Evolutionary conservation across 2,329 filamentous ascomycete species (phyloP), one percentile per base, ranked within the genome.

Genomic region (Xylaria sp.): DNA sequence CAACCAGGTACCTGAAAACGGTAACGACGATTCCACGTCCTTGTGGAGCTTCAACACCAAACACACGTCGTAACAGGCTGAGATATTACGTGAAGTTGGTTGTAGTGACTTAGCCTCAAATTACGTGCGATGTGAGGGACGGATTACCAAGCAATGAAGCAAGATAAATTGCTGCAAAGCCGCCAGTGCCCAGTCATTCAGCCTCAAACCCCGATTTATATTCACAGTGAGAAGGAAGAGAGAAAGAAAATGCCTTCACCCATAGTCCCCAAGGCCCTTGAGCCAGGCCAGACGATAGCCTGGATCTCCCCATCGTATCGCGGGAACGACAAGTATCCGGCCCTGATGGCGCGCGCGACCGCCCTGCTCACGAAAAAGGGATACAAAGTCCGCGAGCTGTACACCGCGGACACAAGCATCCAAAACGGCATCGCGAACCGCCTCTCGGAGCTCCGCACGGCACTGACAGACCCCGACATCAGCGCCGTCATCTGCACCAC

Each of bases 241-340:
- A 39, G 20, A 22, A 42, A 17, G 17, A 38, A n/a, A 15, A 73
- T 73, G 69, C 61, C 72, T 47, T 61, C 66, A 13, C 3, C 69
- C 29, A 68, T 73, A 39, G n/a, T 68, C 17, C 68, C 73, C 33
- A 71, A 74, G 42, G 71, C 73, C 2, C 71, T 82, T 0, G 45
- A 75, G 62, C 75, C 77, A 0, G 79, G 79, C 27, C 77, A 67
- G 1, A 82, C 79, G 7, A 79, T 82, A 10, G 81, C 77, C 1
- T 78, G 80, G 63, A 71, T 82, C 53, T 81, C 80, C 1, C 80
- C 81, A 11, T 82, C 81, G 0, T 69, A 71, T 4, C 79, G 81
- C 5, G 69, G 81, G 9, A 81, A 81, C 63, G 56, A 75, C 33
- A 4, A 60, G 15, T 47, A 76, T 5, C 76, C 79, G 0, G 65